A percentile compares a stretch with the other conserved stretches of the same genome.
These are phyloP conservation scores for Monosporascus sp. DNA, from an alignment of 2,329 filamentous ascomycete genomes.

Conservation along the genomic window DNA sequence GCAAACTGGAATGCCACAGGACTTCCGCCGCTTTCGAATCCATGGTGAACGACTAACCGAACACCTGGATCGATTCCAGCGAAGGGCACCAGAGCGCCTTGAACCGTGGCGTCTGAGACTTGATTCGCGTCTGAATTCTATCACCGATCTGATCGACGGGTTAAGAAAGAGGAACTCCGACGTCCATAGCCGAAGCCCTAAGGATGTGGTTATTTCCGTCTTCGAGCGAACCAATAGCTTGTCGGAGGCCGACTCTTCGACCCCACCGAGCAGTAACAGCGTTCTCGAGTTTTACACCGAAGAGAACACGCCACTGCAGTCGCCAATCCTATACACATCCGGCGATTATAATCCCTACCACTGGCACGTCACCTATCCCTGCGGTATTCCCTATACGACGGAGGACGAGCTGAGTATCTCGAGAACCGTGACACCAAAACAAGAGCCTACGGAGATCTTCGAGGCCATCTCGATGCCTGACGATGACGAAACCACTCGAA, in stretches of 20 bases:
- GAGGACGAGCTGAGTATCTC: constrained; percentile 16
- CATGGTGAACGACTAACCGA: constrained; percentile 44
- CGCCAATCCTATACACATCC: constrained; percentile 24
- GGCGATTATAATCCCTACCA: constrained; percentile 30
- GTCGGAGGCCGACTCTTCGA: constrained; percentile 43
- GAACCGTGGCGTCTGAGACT: constrained; percentile 28
- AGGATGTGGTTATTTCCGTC: constrained; percentile 36
- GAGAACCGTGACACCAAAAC: constrained; percentile 26
- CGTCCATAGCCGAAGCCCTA: constrained; percentile 31
- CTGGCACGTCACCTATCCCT: constrained; percentile 33
- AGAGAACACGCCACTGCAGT: constrained; percentile 21
- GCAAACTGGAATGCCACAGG: constrained; percentile 42
- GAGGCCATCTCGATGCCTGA: constrained; percentile 27
- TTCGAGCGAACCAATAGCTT: constrained; percentile 47
- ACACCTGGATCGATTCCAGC: constrained; percentile 37
- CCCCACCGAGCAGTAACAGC: constrained; percentile 31
- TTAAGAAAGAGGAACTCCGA: constrained; percentile 37
- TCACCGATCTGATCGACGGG: constrained; percentile 38
- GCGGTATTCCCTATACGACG: constrained; percentile 18
- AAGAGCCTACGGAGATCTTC: constrained; percentile 23
- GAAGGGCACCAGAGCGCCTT: constrained; percentile 24
- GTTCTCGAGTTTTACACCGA: constrained; percentile 23
- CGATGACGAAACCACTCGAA: constrained; percentile 21
- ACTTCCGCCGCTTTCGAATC: constrained; percentile 47
- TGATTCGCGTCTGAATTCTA: constrained; percentile 30